Percentiles rank a stretch among this genome's conserved stretches.
phyloP scores from a whole-genome alignment of 1,139 yeast species.

The Nakaseomyces bracarensis region DNA sequence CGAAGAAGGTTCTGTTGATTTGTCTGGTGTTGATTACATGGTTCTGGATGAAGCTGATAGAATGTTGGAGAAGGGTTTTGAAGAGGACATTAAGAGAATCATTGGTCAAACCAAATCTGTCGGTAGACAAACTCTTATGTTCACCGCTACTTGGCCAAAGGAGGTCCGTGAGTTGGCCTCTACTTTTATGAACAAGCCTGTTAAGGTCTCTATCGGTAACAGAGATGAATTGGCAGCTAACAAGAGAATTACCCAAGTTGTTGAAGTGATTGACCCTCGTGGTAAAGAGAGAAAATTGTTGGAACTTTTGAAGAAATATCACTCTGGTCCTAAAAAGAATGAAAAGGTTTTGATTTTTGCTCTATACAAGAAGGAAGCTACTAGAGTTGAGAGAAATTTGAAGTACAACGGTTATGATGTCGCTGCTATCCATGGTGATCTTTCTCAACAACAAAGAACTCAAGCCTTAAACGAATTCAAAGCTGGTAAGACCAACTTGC shows the following conservation, averaged over 20 bases:
- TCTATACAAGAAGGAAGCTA: constrained; percentile 90
- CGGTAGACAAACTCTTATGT: constrained; percentile 92
- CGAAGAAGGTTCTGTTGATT: constrained; percentile 76
- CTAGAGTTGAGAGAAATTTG: constrained; percentile 74
- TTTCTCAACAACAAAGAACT: constrained; percentile 87
- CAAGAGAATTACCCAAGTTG: constrained; percentile 85
- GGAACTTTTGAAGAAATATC: constrained; percentile 66
- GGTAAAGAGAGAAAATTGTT: constrained; percentile 72
- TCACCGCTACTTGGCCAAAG: constrained; percentile 97
- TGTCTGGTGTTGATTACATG: constrained; percentile 62
- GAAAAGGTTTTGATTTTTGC: constrained; percentile 90
- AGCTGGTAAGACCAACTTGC: constrained; percentile 61
- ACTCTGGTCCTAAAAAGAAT: constrained; percentile 51
- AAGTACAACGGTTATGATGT: constrained; percentile 67
- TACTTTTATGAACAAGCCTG: constrained; percentile 76
- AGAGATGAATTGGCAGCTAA: constrained; percentile 91
- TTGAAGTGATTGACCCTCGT: constrained; percentile 82
- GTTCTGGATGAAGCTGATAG: constrained; percentile 97
- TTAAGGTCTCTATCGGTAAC: constrained; percentile 87
- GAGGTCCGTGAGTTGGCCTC: constrained; percentile 90
- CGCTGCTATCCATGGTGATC: constrained; percentile 94
- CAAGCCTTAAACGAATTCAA: constrained; percentile 81
- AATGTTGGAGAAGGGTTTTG: constrained; percentile 96
- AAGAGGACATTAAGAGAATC: constrained; percentile 85
- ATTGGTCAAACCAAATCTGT: constrained; percentile 81